These are phyloP conservation scores for Mucor piriformis DNA, from an alignment of 371 early-diverging fungal species.

Conservation along the genomic window DNA sequence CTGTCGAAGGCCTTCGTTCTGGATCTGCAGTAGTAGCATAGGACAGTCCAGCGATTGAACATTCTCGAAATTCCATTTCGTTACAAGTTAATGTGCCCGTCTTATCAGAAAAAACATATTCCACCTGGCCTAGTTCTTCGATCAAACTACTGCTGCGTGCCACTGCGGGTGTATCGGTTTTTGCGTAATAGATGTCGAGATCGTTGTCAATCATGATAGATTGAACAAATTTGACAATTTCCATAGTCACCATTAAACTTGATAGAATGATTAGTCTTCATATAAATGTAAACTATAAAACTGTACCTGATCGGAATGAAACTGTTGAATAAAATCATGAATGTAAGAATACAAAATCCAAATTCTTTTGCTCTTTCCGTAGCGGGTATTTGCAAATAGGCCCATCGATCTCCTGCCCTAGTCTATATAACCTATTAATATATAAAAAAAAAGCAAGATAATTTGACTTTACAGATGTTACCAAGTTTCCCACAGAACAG, in stretches of 20 bases:
- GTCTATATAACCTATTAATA: not conserved
- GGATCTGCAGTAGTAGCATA: slow-evolving; percentile 75
- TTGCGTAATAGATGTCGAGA: slow-evolving; percentile 83
- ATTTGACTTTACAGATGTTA: slow-evolving; percentile 39
- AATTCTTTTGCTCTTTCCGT: slow-evolving; percentile 50
- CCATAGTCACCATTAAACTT: slow-evolving; percentile 90
- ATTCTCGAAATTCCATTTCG: slow-evolving; percentile 92
- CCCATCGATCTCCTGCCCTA: slow-evolving; percentile 22
- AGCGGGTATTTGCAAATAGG: slow-evolving; percentile 34
- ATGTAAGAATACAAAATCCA: slow-evolving; percentile 77
- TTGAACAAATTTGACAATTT: slow-evolving; percentile 85
- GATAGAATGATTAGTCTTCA: not conserved
- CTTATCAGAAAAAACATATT: slow-evolving; percentile 87
- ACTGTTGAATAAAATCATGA: slow-evolving; percentile 88
- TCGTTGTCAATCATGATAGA: slow-evolving; percentile 80
- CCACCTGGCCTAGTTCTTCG: slow-evolving; percentile 94
- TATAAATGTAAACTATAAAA: not conserved
- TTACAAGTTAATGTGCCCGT: slow-evolving; percentile 97
- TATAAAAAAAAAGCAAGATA: not conserved
- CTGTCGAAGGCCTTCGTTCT: slow-evolving; percentile 44
- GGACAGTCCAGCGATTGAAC: slow-evolving; percentile 75
- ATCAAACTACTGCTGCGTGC: slow-evolving; percentile 88
- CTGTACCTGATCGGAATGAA: slow-evolving; percentile 83
- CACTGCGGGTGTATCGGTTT: slow-evolving; percentile 82
- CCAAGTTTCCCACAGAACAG: slow-evolving; percentile 77